phyloP scores from a whole-genome alignment of 2,329 filamentous ascomycete genomes.

The Diaporthe batatas region DNA sequence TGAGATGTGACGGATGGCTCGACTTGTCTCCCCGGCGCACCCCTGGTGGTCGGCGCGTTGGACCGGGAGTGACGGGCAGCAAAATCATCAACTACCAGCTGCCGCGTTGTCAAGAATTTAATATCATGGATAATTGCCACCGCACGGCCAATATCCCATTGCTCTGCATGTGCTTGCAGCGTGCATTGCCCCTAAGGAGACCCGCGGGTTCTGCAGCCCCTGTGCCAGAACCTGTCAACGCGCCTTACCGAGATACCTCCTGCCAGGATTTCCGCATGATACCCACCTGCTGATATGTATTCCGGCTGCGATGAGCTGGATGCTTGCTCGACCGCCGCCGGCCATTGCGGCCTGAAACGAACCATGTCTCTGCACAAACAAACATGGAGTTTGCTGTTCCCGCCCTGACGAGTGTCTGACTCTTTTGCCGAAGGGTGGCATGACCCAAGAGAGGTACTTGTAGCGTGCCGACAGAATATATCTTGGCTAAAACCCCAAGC shows the following conservation, averaged over 20 bases:
- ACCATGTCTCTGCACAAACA: not conserved
- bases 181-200: not conserved
- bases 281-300: not conserved
- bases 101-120: not conserved
- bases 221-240: not conserved
- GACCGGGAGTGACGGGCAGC: not conserved
- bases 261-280: not conserved
- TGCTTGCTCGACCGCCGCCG: not conserved
- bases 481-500: not conserved
- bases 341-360: not conserved
- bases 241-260: not conserved
- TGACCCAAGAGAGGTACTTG: not conserved
- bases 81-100: not conserved
- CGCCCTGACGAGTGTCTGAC: not conserved
- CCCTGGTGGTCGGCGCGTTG: not conserved
- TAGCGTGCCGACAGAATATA: not conserved
- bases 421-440: not conserved
- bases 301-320: no score
- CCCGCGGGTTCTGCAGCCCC: not conserved
- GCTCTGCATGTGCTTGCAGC: not conserved
- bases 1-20: conserved; percentile 27
- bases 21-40: not conserved
- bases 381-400: conserved; percentile 3
- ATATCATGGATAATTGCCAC: not conserved
- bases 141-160: not conserved